A percentile compares a stretch with the other conserved stretches of the same genome.
phyloP scores from a whole-genome alignment of 352 stramenopile species.

The Phytophthora sp. region DNA sequence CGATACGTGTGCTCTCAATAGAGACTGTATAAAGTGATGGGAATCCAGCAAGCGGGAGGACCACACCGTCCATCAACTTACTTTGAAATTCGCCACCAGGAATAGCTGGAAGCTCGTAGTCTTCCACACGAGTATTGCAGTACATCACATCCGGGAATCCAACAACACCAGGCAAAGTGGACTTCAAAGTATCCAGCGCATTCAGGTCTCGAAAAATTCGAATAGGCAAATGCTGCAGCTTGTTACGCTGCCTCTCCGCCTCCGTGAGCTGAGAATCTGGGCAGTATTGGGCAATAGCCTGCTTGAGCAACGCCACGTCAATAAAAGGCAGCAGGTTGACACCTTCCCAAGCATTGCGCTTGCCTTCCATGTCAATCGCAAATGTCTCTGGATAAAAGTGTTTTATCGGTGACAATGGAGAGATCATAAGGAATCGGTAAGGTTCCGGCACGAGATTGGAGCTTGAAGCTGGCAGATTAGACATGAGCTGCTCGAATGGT shows the following conservation, averaged over 20 bases:
- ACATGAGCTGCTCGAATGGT: constrained; percentile 98
- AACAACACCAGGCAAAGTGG: constrained; percentile 61
- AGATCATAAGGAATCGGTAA: constrained; percentile 95
- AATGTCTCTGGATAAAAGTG: constrained; percentile 93
- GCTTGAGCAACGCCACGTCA: constrained; percentile 91
- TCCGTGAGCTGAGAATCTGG: constrained; percentile 90
- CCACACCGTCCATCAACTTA: constrained; percentile 73
- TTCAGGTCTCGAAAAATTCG: constrained; percentile 90
- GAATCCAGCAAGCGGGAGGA: constrained; percentile 77
- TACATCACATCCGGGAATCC: constrained; percentile 69
- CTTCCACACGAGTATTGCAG: constrained; percentile 70
- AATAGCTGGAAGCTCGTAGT: constrained; percentile 63
- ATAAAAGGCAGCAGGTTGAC: constrained; percentile 99
- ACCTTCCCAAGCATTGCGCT: constrained; percentile 98
- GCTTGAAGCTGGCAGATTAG: constrained; percentile 95
- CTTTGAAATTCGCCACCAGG: constrained; percentile 71
- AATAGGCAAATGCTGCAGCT: constrained; percentile 61
- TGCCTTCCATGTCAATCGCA: constrained; percentile 88
- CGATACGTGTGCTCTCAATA: constrained; percentile 60
- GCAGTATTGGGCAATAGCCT: constrained; percentile 93
- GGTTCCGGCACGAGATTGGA: constrained; percentile 95
- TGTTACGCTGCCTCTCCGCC: constrained; percentile 93
- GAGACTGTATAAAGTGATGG: constrained; percentile 74
- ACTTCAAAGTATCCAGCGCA: constrained; percentile 70
- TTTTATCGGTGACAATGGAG: constrained; percentile 95